phyloP scores from a whole-genome alignment of 768 basidiomycete species.

The Boletus insuetus region DNA sequence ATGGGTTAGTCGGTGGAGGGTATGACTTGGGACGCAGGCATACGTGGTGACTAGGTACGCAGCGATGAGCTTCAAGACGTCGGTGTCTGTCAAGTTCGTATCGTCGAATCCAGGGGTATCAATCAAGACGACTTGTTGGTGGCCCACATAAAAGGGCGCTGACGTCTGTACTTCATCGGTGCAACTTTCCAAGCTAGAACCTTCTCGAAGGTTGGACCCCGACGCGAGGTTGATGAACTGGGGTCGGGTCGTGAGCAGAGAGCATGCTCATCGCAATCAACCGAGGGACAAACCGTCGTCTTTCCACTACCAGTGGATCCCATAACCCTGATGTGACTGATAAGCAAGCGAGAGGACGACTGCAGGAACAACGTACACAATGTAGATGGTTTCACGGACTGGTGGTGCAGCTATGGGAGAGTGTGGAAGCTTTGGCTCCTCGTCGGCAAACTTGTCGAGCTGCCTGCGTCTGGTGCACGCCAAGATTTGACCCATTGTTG shows the following conservation, averaged over 20 bases:
- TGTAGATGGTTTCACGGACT: conserved; percentile 26
- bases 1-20: conserved; percentile 7
- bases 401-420: conserved; percentile 10
- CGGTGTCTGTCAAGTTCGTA: conserved; percentile 46
- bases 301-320: conserved; percentile 36
- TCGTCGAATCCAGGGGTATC: conserved; percentile 68
- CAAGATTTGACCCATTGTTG: conserved; percentile 29
- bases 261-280: neutral
- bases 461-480: conserved; percentile 27
- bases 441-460: conserved; percentile 24
- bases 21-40: neutral
- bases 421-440: conserved; percentile 22
- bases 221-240: conserved; percentile 39
- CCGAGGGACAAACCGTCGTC: conserved; percentile 29
- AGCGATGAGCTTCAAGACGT: conserved; percentile 51
- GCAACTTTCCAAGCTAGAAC: conserved; percentile 36
- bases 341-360: conserved; percentile 16
- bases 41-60: conserved; percentile 34
- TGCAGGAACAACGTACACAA: conserved; percentile 21
- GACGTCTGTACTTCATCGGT: conserved; percentile 35
- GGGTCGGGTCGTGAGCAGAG: conserved; percentile 1
- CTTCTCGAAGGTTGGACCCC: conserved; percentile 31
- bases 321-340: conserved; percentile 31
- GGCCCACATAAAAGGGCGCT: conserved; percentile 23
- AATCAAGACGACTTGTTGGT: conserved; percentile 44